phyloP scores from a whole-genome alignment of 2,329 filamentous ascomycete species.

The Elsinoe arachidis region DNA sequence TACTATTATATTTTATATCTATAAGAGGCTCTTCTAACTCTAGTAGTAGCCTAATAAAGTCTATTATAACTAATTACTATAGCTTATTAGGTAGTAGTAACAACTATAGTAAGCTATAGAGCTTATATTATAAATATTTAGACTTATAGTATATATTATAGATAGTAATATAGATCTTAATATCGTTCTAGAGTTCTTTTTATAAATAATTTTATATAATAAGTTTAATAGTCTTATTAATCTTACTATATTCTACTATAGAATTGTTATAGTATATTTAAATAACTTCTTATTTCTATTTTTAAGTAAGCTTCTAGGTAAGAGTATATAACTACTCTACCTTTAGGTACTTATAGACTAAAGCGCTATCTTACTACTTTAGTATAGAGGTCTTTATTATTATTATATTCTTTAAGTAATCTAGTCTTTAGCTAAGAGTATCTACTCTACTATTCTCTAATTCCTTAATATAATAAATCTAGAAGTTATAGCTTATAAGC shows the following conservation, averaged over 20 bases:
- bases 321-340: too few relatives aligned
- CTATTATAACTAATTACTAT: conserved; percentile 4
- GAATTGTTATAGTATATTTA: background rate
- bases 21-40: conserved; percentile 1
- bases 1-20: conserved; percentile 3
- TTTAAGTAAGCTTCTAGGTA: background rate
- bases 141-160: conserved; percentile 3
- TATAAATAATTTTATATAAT: conserved; percentile 6
- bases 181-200: background rate
- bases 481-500: too few relatives aligned
- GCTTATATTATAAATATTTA: background rate
- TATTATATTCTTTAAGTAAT: too few relatives aligned
- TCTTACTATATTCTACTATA: background rate
- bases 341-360: too few relatives aligned
- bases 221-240: background rate
- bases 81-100: background rate
- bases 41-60: conserved; percentile 2
- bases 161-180: background rate
- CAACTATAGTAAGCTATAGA: background rate
- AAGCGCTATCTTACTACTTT: too few relatives aligned
- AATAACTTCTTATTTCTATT: background rate
- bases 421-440: too few relatives aligned
- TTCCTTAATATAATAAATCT: too few relatives aligned
- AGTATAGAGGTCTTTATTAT: too few relatives aligned
- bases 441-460: too few relatives aligned